phyloP scores from a whole-genome alignment of 1,284 basidiomycete species.

The Gastroboletus turbinatus region DNA sequence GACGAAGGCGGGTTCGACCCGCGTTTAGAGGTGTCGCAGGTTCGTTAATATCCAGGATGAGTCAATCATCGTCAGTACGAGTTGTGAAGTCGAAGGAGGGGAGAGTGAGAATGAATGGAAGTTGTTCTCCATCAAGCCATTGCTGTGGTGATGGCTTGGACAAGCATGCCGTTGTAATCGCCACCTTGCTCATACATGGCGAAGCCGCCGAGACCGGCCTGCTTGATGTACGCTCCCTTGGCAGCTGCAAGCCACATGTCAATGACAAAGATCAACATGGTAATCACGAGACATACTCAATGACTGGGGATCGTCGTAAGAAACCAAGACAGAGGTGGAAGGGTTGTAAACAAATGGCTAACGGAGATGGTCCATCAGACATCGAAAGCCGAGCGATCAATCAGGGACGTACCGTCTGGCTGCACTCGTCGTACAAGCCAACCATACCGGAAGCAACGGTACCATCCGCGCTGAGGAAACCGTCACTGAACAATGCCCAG shows the following conservation, averaged over 20 bases:
- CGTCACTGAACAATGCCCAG: constrained; percentile 54
- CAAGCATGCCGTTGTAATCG: constrained; percentile 55
- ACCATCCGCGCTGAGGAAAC: constrained; percentile 55
- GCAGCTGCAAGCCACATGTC: constrained; percentile 29
- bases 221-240: constrained; percentile 60
- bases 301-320: constrained; percentile 60
- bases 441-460: constrained; percentile 47
- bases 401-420: constrained; percentile 59
- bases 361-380: constrained; percentile 3
- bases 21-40: background rate
- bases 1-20: constrained; percentile 5
- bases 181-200: constrained; percentile 66
- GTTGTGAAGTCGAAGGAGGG: constrained; percentile 7
- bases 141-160: constrained; percentile 49
- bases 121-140: constrained; percentile 21
- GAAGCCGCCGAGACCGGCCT: constrained; percentile 55
- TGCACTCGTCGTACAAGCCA: constrained; percentile 60
- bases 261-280: background rate
- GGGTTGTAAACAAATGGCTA: constrained; percentile 67
- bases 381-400: background rate
- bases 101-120: constrained; percentile 7
- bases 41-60: constrained; percentile 17
- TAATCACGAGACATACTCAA: constrained; percentile 37
- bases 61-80: constrained; percentile 25
- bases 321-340: constrained; percentile 51